Conservation (phyloP, 257 asterid species). For the Solanum bulbocastanum region DNA sequence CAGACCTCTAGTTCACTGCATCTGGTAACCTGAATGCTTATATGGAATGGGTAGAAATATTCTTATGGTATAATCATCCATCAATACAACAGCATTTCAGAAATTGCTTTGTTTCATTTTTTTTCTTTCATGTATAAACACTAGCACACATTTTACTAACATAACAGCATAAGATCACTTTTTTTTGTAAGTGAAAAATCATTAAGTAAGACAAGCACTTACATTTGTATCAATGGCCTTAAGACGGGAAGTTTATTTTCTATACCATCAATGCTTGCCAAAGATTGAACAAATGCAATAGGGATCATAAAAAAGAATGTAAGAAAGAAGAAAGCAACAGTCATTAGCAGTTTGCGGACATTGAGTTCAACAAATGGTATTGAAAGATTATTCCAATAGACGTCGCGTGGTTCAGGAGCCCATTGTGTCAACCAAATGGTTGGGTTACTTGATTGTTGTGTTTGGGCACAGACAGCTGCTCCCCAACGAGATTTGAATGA, state of each 20-base stretch:
- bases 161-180: background rate
- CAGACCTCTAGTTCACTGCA: background rate
- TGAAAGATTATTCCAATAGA: slow-evolving; percentile 14
- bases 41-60: background rate
- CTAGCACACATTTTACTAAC: background rate
- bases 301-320: slow-evolving; percentile 14
- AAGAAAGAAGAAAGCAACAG: slow-evolving; percentile 12
- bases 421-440: slow-evolving; percentile 17
- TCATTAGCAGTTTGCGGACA: slow-evolving; percentile 9
- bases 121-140: background rate
- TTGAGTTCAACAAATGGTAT: slow-evolving; percentile 16
- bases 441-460: slow-evolving; percentile 46
- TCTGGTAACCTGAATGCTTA: background rate
- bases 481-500: slow-evolving; percentile 88
- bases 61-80: background rate
- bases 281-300: slow-evolving; percentile 9
- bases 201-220: background rate
- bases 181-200: background rate
- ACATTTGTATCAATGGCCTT: slow-evolving; percentile 7
- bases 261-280: slow-evolving; percentile 15
- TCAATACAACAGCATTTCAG: background rate
- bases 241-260: slow-evolving; percentile 9
- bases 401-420: slow-evolving; percentile 18
- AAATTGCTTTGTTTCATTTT: background rate
- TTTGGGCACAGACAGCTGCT: slow-evolving; percentile 91